Conservation (phyloP, 2,329 filamentous ascomycete genomes). For the Aspergillus sp. region DNA sequence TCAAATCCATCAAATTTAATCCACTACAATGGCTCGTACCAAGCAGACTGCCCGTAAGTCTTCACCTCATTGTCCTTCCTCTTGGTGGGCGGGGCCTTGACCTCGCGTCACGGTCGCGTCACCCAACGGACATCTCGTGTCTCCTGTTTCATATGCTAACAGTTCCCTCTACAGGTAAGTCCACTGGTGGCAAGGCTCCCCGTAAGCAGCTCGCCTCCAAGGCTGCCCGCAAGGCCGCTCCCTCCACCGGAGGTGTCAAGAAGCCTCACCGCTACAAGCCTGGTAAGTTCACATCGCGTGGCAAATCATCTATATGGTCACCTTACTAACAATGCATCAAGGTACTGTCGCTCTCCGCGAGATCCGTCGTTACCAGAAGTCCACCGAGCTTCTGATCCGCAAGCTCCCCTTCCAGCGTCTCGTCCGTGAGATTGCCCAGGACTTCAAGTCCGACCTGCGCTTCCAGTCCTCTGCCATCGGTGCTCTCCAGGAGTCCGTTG, state of each 20-base stretch:
- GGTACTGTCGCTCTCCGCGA: slow-evolving; percentile 96
- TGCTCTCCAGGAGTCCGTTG: slow-evolving; percentile 95
- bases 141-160: slow-evolving; percentile 27
- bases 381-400: slow-evolving; percentile 90
- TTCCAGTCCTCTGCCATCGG: slow-evolving; percentile 99
- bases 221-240: slow-evolving; percentile 97
- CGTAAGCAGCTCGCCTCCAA: slow-evolving; percentile 99
- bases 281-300: slow-evolving; percentile 46
- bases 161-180: slow-evolving; percentile 59
- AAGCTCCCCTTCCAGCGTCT: slow-evolving; percentile 98
- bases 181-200: slow-evolving; percentile 70
- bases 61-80: slow-evolving; percentile 20
- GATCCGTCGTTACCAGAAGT: slow-evolving; percentile 98
- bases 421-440: slow-evolving; percentile 93
- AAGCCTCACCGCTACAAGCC: slow-evolving; percentile 91
- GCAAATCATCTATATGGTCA: not conserved
- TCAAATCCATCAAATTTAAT: slow-evolving; percentile 30
- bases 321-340: slow-evolving; percentile 27
- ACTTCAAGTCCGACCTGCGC: slow-evolving; percentile 92
- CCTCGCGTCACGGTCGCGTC: slow-evolving; percentile 19
- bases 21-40: slow-evolving; percentile 48
- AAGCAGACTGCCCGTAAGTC: slow-evolving; percentile 55
- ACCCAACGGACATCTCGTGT: slow-evolving; percentile 13
- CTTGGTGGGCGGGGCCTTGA: slow-evolving; percentile 11
- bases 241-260: slow-evolving; percentile 95